Evolutionary conservation across 805 yeast species (phyloP).

Genomic region (Wickerhamomyces bisporus): DNA sequence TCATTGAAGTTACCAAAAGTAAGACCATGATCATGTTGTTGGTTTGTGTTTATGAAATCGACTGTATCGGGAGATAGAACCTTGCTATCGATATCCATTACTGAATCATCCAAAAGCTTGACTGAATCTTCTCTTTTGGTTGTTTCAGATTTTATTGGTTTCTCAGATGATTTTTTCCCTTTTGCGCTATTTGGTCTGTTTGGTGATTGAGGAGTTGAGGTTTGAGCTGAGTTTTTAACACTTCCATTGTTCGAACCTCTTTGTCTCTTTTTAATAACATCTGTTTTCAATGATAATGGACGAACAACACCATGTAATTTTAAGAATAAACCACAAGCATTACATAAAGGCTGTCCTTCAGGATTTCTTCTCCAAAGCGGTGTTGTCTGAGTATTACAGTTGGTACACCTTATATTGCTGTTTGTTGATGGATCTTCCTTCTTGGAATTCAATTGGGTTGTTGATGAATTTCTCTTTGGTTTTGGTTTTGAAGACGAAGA

Average conservation of each 20-base stretch:
- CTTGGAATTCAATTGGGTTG: constrained; percentile 12
- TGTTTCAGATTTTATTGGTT: neutral
- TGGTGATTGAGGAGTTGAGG: constrained; percentile 15
- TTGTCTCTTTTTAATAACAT: constrained; percentile 88
- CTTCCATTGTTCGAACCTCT: constrained; percentile 38
- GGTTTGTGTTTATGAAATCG: too few species aligned
- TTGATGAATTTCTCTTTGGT: constrained; percentile 17
- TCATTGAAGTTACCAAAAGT: neutral
- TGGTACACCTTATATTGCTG: constrained; percentile 51
- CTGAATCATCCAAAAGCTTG: neutral
- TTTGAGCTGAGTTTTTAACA: constrained; percentile 4
- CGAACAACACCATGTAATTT: constrained; percentile 94
- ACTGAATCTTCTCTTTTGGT: constrained; percentile 1
- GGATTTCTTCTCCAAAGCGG: constrained; percentile 95
- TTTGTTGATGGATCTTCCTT: constrained; percentile 13
- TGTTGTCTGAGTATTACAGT: constrained; percentile 88
- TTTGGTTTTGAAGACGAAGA: constrained; percentile 16
- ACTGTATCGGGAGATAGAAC: constrained; percentile 3
- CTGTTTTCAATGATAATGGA: constrained; percentile 86
- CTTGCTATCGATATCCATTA: constrained; percentile 4
- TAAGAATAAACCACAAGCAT: constrained; percentile 91
- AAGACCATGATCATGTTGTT: neutral
- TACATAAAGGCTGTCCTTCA: constrained; percentile 88
- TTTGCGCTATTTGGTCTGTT: constrained; percentile 2
- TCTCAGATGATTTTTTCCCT: neutral